Percentiles rank a stretch among this genome's conserved stretches.
Evolutionary conservation across 225 moss, liverwort and hornwort genomes (phyloP).

Genomic region (Pseudisothecium myosuroides): DNA sequence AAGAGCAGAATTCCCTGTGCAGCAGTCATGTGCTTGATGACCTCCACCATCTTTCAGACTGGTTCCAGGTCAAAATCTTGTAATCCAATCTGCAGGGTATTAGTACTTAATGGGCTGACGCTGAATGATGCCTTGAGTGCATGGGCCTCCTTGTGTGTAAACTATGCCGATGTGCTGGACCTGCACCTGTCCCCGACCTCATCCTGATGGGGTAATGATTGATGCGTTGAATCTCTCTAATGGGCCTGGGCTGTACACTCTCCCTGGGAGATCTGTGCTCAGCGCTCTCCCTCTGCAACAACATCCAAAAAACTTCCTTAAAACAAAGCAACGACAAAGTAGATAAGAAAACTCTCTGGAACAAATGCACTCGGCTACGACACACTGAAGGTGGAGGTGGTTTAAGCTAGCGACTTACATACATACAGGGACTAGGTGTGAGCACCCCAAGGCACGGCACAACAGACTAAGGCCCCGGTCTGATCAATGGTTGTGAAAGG

Average conservation of each 20-base stretch:
- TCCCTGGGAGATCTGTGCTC: neutral
- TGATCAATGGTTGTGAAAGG: constrained; percentile 14
- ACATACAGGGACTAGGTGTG: constrained; percentile 9
- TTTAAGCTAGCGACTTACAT: constrained; percentile 15
- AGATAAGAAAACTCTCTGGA: neutral
- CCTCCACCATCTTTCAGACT: neutral
- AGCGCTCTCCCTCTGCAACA: constrained; percentile 9
- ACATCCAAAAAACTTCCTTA: neutral
- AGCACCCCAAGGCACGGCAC: constrained; percentile 33
- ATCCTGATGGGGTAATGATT: constrained; percentile 8
- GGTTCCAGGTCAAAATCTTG: neutral
- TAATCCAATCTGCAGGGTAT: neutral
- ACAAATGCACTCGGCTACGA: neutral
- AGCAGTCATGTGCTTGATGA: neutral
- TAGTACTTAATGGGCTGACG: neutral
- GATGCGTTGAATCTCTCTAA: neutral
- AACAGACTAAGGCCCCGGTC: constrained; percentile 35
- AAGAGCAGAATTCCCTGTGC: neutral
- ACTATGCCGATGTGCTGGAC: neutral
- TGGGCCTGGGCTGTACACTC: neutral
- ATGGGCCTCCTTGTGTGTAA: neutral
- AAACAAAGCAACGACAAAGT: neutral
- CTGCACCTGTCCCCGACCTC: constrained; percentile 9
- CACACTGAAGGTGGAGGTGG: neutral
- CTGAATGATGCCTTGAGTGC: neutral